phyloP scores from a whole-genome alignment of 768 basidiomycete genomes.

The Lentinula raphanica region DNA sequence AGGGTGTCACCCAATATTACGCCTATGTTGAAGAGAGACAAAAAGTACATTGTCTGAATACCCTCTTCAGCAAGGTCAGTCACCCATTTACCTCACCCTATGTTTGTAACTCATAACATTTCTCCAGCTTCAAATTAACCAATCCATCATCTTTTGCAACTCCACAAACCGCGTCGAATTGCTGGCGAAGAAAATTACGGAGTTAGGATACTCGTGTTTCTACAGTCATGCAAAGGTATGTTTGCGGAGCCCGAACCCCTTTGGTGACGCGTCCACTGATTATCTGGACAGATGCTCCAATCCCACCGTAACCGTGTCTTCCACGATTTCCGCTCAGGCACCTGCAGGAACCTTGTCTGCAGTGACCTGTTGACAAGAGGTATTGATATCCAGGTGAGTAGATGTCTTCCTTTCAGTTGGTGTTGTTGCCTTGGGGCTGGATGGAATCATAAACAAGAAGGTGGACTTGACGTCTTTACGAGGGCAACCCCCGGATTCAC shows the following conservation, averaged over 20 bases:
- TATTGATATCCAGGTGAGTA: constrained; percentile 75
- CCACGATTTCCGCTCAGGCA: constrained; percentile 98
- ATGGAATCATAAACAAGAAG: neutral
- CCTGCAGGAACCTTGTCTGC: constrained; percentile 98
- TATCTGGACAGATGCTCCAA: constrained; percentile 72
- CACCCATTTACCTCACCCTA: neutral
- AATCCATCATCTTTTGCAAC: constrained; percentile 99
- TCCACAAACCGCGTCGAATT: constrained; percentile 99
- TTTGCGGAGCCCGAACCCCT: neutral
- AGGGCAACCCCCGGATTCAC: too few relatives aligned
- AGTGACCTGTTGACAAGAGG: constrained; percentile 96
- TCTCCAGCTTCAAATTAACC: constrained; percentile 95
- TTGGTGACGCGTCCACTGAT: too few relatives aligned
- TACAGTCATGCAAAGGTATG: constrained; percentile 88
- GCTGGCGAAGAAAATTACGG: constrained; percentile 98
- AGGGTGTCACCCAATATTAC: constrained; percentile 99
- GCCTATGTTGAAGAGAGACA: constrained; percentile 99
- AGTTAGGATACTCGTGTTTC: constrained; percentile 99
- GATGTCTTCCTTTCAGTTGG: neutral
- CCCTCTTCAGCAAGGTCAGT: constrained; percentile 92
- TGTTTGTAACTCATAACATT: neutral
- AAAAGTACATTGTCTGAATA: constrained; percentile 99
- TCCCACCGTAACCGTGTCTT: constrained; percentile 98
- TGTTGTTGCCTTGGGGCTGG: neutral
- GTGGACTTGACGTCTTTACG: too few relatives aligned